Base-by-base conservation (phyloP, 2,329 filamentous ascomycete species). In the Zarea fungicola region DNA sequence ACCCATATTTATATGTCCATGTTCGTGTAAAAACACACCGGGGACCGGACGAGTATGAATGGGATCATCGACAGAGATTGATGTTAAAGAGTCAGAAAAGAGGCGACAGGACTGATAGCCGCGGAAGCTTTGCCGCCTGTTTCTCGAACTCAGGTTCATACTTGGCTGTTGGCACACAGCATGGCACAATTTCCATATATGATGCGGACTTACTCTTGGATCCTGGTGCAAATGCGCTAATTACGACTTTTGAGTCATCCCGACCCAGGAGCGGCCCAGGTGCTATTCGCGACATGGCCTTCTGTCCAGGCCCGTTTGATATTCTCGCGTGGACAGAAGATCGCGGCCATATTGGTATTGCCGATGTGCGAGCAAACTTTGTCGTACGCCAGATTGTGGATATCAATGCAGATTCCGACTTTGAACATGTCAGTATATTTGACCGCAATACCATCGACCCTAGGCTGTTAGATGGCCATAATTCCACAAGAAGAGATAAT, bases 271-370 rank as follows among this genome's bases (percentile, higher is more conserved):
- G 74, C n/a, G 77, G 81, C 19, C 76, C 79, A 18, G 92, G 92
- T 36, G 90, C 92, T 26, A 83, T 97, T 46, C 81, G 93, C 53
- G 89, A 90, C 53, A 95, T 97, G 87, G 78, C 85, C 1, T 99
- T 99, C 63, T 90, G 88, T 5, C 91, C 92, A 1, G 87, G 87
- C 1, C 89, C 91, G 0, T 92, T 85, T 74, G 92, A 96, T 62
- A 78, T 99, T 16, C 72, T 99, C 34, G 87, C 95, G 6, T 97
- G 93, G 91, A 88, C 90, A 8, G 93, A 99, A 66, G 88, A 96
- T 59, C 84, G 87, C 54, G 87, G 85, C 4, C 76, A 83, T 49
- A 74, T 91, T 14, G 88, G 86, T 31, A 74, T 92, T 32, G 85
- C 85, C 5, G 88, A 93, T 64, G 69, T 88, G 42, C 78, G 87